These are phyloP conservation scores for Solanum hybrid DNA, from an alignment of 305 asterid genomes.

Conservation along the genomic window DNA sequence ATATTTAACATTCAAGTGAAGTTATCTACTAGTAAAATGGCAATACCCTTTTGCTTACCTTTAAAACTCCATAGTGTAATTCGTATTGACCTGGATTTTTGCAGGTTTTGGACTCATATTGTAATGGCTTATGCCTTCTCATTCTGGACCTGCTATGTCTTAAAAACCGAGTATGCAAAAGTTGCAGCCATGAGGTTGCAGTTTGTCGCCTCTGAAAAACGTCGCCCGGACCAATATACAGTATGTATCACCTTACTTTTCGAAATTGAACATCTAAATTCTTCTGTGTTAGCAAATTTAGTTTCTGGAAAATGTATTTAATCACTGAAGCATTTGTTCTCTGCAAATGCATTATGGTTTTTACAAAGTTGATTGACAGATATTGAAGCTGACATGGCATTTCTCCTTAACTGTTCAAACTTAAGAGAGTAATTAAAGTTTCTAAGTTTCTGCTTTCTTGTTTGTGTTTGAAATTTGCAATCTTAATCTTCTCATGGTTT, in stretches of 20 bases:
- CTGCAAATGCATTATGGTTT: background rate
- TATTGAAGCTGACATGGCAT: background rate
- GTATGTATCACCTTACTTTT: slow-evolving; percentile 27
- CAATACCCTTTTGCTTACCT: background rate
- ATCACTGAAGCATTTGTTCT: background rate
- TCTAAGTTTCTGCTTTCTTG: background rate
- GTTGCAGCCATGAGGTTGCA: slow-evolving; percentile 66
- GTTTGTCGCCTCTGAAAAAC: slow-evolving; percentile 71
- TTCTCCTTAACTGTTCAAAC: background rate
- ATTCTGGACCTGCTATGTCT: slow-evolving; percentile 78
- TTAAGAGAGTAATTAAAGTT: background rate
- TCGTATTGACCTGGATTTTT: slow-evolving; percentile 10
- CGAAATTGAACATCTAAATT: background rate
- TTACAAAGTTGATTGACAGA: background rate
- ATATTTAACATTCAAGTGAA: background rate
- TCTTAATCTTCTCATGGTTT: background rate
- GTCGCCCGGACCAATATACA: slow-evolving; percentile 91
- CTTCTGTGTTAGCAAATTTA: background rate
- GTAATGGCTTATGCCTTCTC: slow-evolving; percentile 82
- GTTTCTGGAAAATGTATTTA: background rate
- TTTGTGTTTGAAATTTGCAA: background rate
- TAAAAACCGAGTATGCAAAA: slow-evolving; percentile 48
- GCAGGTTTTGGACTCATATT: slow-evolving; percentile 88
- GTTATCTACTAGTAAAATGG: background rate
- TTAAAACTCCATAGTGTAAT: background rate